Base-by-base conservation (phyloP, 2,329 filamentous ascomycete genomes). In the Aspergillus ochraceoroseus region DNA sequence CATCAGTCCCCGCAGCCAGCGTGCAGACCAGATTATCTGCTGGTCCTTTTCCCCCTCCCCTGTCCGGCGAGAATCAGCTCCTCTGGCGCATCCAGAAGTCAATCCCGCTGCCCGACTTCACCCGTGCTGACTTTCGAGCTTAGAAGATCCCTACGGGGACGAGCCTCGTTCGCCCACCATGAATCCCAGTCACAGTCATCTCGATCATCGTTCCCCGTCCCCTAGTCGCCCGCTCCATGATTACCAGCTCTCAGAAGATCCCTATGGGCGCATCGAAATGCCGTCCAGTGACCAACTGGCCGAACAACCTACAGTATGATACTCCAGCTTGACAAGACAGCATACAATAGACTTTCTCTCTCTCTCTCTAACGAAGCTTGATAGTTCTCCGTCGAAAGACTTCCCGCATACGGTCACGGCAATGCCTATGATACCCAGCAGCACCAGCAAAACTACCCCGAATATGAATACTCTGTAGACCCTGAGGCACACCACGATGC, bases 401-500 rank as follows among this genome's bases (percentile, higher is more conserved):
- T 73, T 34, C 74, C 74, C 53, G 79, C 79, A 9, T 83, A 78
- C 55, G 75, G 77, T 12, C 77, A 80, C 55, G 76, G 77, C 56
- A 74, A 82, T 51, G 70, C 71, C 39, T 82, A 79, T 59, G 76
- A 80, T 47, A 48, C 69, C 66, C 71, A 76, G 44, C 71, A 76
- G 44, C 71, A 66, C 39, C 56, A 48, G 3, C 63, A 64, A 31
- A 64, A 72, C 46, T 75, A 78, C 49, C 70, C 74, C 28, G 73
- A 72, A 46, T 72, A 73, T 43, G 84, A 88, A 41, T 89, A 92
- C 62, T 73, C 80, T 3, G 68, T 95, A 46, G 81, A 87, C 57
- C 88, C 90, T 7, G 82, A 94, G 62, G 81, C 82, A 43, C 87
- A 95, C 57, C 87, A 92, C 60, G 87, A 95, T 64, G 78, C 80